A percentile compares a stretch with the other conserved stretches of the same genome.
phyloP scores from a whole-genome alignment of 148 eudicot species.

The Rhododendron simsii region DNA sequence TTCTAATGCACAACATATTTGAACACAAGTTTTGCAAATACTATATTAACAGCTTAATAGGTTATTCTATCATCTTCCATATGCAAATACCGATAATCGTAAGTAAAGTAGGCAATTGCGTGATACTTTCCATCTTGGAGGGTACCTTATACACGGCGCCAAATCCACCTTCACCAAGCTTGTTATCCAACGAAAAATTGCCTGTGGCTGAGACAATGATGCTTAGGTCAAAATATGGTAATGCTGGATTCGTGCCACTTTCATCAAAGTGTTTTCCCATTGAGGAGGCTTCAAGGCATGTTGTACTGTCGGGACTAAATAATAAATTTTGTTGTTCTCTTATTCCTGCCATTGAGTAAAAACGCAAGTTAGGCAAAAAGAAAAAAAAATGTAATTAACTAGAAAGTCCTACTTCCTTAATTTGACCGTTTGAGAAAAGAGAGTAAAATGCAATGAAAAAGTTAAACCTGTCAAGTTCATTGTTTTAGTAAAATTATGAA shows the following conservation, averaged over 20 bases:
- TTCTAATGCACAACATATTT: neutral
- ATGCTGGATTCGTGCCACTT: neutral
- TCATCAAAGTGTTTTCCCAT: no score
- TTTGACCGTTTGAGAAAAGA: no score
- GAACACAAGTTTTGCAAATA: neutral
- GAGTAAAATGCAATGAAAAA: neutral
- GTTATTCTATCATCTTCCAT: neutral
- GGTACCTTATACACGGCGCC: conserved; percentile 28
- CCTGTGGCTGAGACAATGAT: conserved; percentile 16
- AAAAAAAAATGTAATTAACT: no score
- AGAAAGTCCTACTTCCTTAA: no score
- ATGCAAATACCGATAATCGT: neutral
- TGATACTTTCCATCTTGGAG: neutral
- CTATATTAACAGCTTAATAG: neutral
- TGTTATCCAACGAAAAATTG: conserved; percentile 10
- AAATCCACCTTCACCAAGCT: conserved; percentile 30
- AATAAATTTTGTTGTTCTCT: no score
- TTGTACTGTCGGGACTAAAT: no score
- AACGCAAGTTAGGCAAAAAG: no score
- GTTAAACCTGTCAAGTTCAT: neutral
- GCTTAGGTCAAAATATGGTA: conserved; percentile 18
- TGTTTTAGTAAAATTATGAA: neutral
- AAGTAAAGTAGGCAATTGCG: neutral
- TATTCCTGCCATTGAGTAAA: no score
- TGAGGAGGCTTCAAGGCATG: no score